phyloP scores from a whole-genome alignment of 1,284 basidiomycete species.

The Ustilago esculenta region DNA sequence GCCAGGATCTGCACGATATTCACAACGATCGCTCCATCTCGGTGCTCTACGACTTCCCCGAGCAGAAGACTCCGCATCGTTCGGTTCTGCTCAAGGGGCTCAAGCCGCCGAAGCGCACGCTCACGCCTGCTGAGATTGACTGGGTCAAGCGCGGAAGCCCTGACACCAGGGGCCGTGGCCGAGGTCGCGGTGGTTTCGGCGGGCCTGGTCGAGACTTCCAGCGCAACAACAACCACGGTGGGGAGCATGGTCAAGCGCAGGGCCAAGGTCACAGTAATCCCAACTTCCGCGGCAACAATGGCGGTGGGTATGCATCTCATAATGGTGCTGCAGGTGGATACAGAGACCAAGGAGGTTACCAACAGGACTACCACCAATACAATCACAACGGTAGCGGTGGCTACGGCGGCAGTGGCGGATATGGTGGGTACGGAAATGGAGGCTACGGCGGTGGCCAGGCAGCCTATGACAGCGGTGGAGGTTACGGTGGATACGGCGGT shows the following conservation, averaged over 20 bases:
- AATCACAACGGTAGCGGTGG: slow-evolving; percentile 7
- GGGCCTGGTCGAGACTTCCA: slow-evolving; percentile 51
- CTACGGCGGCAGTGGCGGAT: slow-evolving; percentile 3
- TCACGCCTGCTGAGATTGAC: slow-evolving; percentile 81
- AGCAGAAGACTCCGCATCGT: slow-evolving; percentile 83
- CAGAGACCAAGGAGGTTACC: slow-evolving; percentile 7
- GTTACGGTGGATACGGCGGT: slow-evolving; percentile 15
- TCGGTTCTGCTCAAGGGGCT: slow-evolving; percentile 84
- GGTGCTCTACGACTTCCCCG: slow-evolving; percentile 87
- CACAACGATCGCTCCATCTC: slow-evolving; percentile 86
- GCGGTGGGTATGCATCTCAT: slow-evolving; percentile 12
- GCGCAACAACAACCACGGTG: slow-evolving; percentile 13
- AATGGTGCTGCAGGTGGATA: slow-evolving; percentile 17
- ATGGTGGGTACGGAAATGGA: slow-evolving; percentile 25
- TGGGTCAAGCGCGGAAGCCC: slow-evolving; percentile 70
- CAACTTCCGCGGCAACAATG: background rate
- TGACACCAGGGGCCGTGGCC: slow-evolving; percentile 67
- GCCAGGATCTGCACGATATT: slow-evolving; percentile 74
- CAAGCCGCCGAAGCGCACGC: slow-evolving; percentile 73
- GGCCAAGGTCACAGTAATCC: slow-evolving; percentile 12
- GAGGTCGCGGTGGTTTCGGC: slow-evolving; percentile 53
- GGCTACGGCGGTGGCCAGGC: slow-evolving; percentile 10
- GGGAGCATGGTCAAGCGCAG: background rate
- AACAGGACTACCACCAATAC: slow-evolving; percentile 1
- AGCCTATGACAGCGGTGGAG: too few species aligned